Conservation (phyloP, 2,329 filamentous ascomycete species). For the Fusarium bactridioides region DNA sequence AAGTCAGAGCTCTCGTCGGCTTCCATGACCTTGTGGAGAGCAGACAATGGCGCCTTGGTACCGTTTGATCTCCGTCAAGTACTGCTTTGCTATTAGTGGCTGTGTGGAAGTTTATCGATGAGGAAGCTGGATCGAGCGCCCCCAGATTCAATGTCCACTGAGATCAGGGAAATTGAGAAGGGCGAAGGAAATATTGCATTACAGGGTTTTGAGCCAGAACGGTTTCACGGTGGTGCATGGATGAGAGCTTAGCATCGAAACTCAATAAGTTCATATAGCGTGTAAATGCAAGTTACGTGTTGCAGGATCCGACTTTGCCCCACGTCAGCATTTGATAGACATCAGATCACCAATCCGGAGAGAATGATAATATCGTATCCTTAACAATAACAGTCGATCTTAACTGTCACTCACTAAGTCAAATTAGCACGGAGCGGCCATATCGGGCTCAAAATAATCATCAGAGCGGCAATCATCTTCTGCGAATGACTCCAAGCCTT, state of each 20-base stretch:
- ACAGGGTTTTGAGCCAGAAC: neutral
- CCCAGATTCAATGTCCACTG: neutral
- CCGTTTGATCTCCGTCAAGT: neutral
- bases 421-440: accelerated
- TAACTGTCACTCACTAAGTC: accelerated
- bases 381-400: neutral
- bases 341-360: neutral
- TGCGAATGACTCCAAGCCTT: neutral
- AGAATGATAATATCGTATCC: too few species aligned
- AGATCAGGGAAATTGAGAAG: neutral
- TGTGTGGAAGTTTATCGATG: neutral
- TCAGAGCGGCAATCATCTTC: neutral
- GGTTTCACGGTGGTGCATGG: neutral
- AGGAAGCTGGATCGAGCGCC: accelerated
- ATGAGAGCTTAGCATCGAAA: neutral
- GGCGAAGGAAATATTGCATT: too few species aligned
- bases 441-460: too few species aligned
- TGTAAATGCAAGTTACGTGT: neutral
- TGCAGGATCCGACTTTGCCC: neutral
- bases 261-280: neutral
- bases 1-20: neutral
- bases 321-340: neutral
- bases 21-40: neutral
- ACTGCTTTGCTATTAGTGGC: neutral
- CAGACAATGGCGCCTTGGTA: neutral